Evolutionary conservation across 305 asterid species (phyloP).

Genomic region (Ilex paraguariensis): DNA sequence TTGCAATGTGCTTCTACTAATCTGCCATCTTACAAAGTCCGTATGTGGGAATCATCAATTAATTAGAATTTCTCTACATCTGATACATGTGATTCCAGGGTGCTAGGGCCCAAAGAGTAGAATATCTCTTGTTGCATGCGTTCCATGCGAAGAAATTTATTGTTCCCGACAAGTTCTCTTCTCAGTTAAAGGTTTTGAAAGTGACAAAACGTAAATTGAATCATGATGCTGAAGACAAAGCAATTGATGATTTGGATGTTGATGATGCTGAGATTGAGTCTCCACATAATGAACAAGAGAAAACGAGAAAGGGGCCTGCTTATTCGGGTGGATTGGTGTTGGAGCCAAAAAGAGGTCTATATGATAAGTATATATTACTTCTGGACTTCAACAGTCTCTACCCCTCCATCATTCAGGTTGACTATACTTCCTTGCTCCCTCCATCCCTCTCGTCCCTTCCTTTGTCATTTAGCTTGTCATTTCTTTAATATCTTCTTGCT

Average conservation of each 20-base stretch:
- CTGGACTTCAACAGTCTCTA: slow-evolving; percentile 99
- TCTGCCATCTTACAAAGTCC: no score
- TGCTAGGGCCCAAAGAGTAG: slow-evolving; percentile 99
- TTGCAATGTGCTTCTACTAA: slow-evolving; percentile 7
- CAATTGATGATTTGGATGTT: slow-evolving; percentile 29
- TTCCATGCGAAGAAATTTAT: slow-evolving; percentile 93
- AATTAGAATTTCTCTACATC: no score
- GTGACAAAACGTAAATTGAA: slow-evolving; percentile 56
- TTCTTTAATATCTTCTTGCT: background rate
- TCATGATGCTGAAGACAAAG: slow-evolving; percentile 48
- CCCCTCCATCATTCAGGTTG: slow-evolving; percentile 98
- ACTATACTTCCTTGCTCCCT: slow-evolving; percentile 16
- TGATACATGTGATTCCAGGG: slow-evolving; percentile 48
- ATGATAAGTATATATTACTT: slow-evolving; percentile 90
- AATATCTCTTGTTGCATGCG: slow-evolving; percentile 84
- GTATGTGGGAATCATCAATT: no score
- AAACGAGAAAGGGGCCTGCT: slow-evolving; percentile 80
- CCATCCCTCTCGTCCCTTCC: slow-evolving; percentile 12
- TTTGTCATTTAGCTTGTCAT: slow-evolving; percentile 4
- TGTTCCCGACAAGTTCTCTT: slow-evolving; percentile 79
- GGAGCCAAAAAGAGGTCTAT: slow-evolving; percentile 96
- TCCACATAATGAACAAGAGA: slow-evolving; percentile 41
- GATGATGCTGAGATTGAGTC: slow-evolving; percentile 51
- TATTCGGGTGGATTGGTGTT: slow-evolving; percentile 96
- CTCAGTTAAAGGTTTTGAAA: slow-evolving; percentile 57